phyloP scores from a whole-genome alignment of 1,284 basidiomycete genomes.

The Salmacisia buchloeana region DNA sequence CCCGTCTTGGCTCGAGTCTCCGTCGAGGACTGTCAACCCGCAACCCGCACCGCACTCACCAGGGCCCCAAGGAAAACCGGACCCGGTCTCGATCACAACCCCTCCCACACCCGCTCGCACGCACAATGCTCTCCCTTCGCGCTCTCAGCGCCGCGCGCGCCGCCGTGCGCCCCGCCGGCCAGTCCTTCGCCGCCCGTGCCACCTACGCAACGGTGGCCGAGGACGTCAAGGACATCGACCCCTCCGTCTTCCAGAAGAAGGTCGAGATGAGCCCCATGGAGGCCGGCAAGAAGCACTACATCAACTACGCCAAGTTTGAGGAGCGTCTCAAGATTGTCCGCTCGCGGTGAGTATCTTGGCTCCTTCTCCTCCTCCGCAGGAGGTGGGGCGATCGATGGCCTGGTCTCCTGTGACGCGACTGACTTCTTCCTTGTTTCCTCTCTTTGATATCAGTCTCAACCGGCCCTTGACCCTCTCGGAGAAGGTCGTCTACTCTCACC shows the following conservation, averaged over 20 bases:
- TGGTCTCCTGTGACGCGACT: too few species aligned
- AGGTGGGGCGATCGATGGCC: too few species aligned
- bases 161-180: slow-evolving; percentile 15
- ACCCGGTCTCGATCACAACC: too few species aligned
- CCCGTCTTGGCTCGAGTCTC: too few species aligned
- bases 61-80: too few species aligned
- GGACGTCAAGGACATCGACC: slow-evolving; percentile 38
- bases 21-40: too few species aligned
- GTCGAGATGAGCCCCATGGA: slow-evolving; percentile 49
- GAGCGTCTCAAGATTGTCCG: slow-evolving; percentile 50
- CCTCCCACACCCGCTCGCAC: not conserved
- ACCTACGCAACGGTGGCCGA: slow-evolving; percentile 48
- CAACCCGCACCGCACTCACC: too few species aligned
- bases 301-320: slow-evolving; percentile 49
- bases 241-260: slow-evolving; percentile 44
- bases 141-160: slow-evolving; percentile 19
- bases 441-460: slow-evolving; percentile 36
- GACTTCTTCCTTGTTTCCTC: slow-evolving; percentile 8
- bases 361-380: not conserved
- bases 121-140: slow-evolving; percentile 28
- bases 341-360: slow-evolving; percentile 29
- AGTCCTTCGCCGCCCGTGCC: slow-evolving; percentile 10
- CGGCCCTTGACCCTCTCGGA: slow-evolving; percentile 47
- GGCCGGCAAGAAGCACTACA: slow-evolving; percentile 48
- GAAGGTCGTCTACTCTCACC: slow-evolving; percentile 51